Conservation (phyloP, 352 stramenopile species). For the Thraustochytrium striatum region DNA sequence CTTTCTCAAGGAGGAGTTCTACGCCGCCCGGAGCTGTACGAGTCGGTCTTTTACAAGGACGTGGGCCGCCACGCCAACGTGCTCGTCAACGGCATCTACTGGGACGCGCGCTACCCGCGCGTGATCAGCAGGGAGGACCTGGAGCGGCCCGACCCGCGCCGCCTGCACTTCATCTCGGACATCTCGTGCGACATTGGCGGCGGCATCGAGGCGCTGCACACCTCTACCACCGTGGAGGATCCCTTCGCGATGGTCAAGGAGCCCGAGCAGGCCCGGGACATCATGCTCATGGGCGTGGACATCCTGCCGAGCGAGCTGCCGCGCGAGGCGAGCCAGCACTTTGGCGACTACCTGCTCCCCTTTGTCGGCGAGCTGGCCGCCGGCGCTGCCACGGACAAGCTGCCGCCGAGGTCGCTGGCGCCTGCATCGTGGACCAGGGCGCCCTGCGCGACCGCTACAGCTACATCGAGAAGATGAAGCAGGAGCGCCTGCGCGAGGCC, state of each 20-base stretch:
- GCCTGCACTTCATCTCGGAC: conserved; percentile 83
- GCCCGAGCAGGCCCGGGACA: conserved; percentile 60
- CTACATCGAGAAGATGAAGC: conserved; percentile 80
- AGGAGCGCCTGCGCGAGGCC: neutral
- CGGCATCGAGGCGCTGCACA: conserved; percentile 86
- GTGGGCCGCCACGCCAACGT: conserved; percentile 82
- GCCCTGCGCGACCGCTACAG: conserved; percentile 73
- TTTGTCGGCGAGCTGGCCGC: conserved; percentile 65
- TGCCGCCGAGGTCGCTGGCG: conserved; percentile 75
- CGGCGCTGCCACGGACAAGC: conserved; percentile 57
- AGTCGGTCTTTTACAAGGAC: conserved; percentile 78
- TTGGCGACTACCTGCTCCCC: conserved; percentile 81
- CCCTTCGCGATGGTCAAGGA: conserved; percentile 86
- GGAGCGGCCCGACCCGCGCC: conserved; percentile 60
- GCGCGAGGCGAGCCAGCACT: conserved; percentile 86
- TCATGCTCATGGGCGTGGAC: conserved; percentile 90
- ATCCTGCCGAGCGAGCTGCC: conserved; percentile 90
- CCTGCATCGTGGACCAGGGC: conserved; percentile 82
- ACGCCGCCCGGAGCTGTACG: conserved; percentile 81
- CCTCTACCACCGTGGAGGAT: conserved; percentile 84
- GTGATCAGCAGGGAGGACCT: conserved; percentile 84
- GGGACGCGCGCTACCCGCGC: conserved; percentile 86
- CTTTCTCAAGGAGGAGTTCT: conserved; percentile 78
- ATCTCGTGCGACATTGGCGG: conserved; percentile 91
- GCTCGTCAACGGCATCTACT: conserved; percentile 93